phyloP scores from a whole-genome alignment of 805 yeast genomes.

The Pichia nanzhaoensis region DNA sequence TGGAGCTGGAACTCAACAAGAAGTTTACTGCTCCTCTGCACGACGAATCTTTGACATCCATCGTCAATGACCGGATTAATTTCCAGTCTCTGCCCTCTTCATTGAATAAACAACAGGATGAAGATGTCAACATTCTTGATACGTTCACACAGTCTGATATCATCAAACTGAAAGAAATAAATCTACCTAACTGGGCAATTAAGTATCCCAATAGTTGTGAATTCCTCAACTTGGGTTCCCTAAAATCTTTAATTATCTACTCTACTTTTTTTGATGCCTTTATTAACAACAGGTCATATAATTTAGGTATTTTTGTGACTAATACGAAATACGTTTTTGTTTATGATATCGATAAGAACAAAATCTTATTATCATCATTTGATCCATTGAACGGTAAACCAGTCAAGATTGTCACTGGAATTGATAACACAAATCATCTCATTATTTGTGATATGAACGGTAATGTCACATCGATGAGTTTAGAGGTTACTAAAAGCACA shows the following conservation, averaged over 20 bases:
- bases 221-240: conserved; percentile 13
- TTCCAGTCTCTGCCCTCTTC: conserved; percentile 16
- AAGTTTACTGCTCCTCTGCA: conserved; percentile 18
- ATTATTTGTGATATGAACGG: conserved; percentile 32
- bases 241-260: conserved; percentile 23
- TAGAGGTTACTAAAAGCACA: not conserved
- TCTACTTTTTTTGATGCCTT: conserved; percentile 15
- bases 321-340: conserved; percentile 24
- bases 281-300: conserved; percentile 1
- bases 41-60: conserved; percentile 32
- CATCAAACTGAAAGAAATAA: conserved; percentile 16
- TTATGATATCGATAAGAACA: conserved; percentile 20
- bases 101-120: not conserved
- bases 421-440: conserved; percentile 19
- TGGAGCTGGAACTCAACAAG: conserved; percentile 41
- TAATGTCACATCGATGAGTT: not conserved
- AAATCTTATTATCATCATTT: conserved; percentile 9
- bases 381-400: conserved; percentile 18
- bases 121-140: conserved; percentile 4
- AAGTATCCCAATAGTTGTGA: conserved; percentile 14
- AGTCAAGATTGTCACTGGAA: conserved; percentile 18
- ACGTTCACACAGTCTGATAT: conserved; percentile 22
- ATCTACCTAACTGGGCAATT: conserved; percentile 25
- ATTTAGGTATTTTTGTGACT: conserved; percentile 23
- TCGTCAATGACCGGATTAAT: conserved; percentile 30